Base-by-base conservation (phyloP, 139 green algal species). In the Pleodorina starrii region DNA sequence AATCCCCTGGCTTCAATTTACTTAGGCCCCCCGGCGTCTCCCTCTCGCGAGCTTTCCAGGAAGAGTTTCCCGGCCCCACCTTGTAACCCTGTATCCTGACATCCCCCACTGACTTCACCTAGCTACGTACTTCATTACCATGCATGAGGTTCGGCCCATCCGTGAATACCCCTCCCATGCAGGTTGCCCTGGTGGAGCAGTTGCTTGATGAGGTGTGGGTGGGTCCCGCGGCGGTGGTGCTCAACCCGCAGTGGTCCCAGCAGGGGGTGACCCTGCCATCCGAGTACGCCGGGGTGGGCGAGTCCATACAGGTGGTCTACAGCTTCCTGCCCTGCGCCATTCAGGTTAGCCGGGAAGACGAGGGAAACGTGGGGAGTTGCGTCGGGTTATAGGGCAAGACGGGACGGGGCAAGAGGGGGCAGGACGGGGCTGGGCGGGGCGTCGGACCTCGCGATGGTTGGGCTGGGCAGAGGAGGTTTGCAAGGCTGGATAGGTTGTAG, bases 101-200 rank as follows among this genome's bases (percentile, higher is more conserved):
- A 60, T 27, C 14, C 14, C 51, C 51, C 51, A 60, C 14, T 17
- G 14, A 60, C 51, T 60, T 60, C 17, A 14, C 14, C 14, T 27
- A 60, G 51, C 14, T 60, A 14, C 51, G 14, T 17, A 60, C 17
- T 17, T 17, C 17, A 27, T 17, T 60, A 27, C 51, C 51, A 27
- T 17, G 17, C 51, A 60, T 17, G 51, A 27, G 51, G 14, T 14
- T 17, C 17, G 51, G 14, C 14, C 17, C 51, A 17, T 60, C 14
- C 51, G 17, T 60, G 17, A 14, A 60, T 17, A 60, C 40, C 43
- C 38, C 71, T 7, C 17, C 21, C 35, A 54, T 51, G 17, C 94
- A 96, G 94, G 88, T 95, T 35, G 93, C 91, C 6, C 89, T 95
- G 73, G 83, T 93, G 48, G 93, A 96, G 80, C 93, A 94, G 89